Evolutionary conservation across 2,329 filamentous ascomycete genomes (phyloP).

Genomic region (Pezicula rhizophila): DNA sequence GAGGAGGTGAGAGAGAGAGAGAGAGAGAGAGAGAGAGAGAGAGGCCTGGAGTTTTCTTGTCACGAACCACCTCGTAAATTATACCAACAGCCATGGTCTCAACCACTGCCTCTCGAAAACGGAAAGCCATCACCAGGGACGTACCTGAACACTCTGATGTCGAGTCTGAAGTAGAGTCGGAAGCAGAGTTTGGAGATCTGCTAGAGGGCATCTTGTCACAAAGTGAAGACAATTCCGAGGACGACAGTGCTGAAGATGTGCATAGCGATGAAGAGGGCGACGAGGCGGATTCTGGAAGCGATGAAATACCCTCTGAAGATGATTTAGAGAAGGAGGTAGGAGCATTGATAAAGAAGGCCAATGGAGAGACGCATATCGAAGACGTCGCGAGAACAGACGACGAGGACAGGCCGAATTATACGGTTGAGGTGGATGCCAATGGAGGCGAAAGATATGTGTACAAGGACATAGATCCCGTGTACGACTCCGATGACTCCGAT

Average conservation of each 20-base stretch:
- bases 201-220: conserved; percentile 52
- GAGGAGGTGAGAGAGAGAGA: too few species aligned
- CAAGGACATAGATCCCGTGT: conserved; percentile 86
- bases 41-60: not conserved
- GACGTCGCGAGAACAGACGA: conserved; percentile 25
- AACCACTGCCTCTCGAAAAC: conserved; percentile 38
- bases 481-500: conserved; percentile 94
- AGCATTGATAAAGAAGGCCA: conserved; percentile 32
- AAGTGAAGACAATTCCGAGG: conserved; percentile 52
- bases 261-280: conserved; percentile 40
- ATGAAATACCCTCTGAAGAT: conserved; percentile 40
- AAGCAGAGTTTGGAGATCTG: conserved; percentile 52
- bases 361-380: conserved; percentile 30
- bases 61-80: not conserved
- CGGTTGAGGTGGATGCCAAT: conserved; percentile 73
- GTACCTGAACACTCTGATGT: conserved; percentile 40
- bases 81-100: conserved; percentile 21
- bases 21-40: too few species aligned
- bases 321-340: conserved; percentile 30
- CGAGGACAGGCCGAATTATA: conserved; percentile 42
- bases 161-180: conserved; percentile 35
- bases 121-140: conserved; percentile 55
- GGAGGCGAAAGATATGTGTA: conserved; percentile 88
- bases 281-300: conserved; percentile 42
- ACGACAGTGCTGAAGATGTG: conserved; percentile 41